These are phyloP conservation scores for Alternaria sp. DNA, from an alignment of 2,329 filamentous ascomycete genomes.

Conservation along the genomic window DNA sequence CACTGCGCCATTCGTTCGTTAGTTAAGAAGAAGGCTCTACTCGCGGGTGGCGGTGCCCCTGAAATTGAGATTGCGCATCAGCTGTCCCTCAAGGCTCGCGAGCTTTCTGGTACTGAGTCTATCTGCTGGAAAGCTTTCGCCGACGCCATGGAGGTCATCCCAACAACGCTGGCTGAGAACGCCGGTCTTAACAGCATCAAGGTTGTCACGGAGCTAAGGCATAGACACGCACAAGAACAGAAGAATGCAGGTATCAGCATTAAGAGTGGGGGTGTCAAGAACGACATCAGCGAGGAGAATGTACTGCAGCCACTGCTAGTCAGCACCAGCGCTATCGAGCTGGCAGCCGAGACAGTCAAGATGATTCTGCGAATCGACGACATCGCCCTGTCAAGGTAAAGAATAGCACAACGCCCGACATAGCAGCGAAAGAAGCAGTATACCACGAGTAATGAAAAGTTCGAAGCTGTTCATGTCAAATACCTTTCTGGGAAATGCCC, in stretches of 20 bases:
- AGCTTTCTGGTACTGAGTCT: constrained; percentile 87
- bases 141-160: constrained; percentile 95
- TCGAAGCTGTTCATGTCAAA: constrained; percentile 9
- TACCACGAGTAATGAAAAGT: constrained; percentile 27
- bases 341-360: constrained; percentile 98
- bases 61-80: constrained; percentile 95
- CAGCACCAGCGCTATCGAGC: constrained; percentile 95
- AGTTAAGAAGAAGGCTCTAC: constrained; percentile 99
- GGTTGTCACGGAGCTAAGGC: constrained; percentile 93
- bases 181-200: constrained; percentile 98
- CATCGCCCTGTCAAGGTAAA: constrained; percentile 62
- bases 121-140: constrained; percentile 99
- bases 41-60: constrained; percentile 93
- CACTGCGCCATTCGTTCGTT: constrained; percentile 97
- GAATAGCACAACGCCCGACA: neutral
- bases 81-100: constrained; percentile 81
- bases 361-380: constrained; percentile 80
- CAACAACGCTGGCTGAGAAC: constrained; percentile 96
- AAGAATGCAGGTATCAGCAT: constrained; percentile 97
- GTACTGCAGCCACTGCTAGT: constrained; percentile 95
- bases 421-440: constrained; percentile 8
- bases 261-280: constrained; percentile 95
- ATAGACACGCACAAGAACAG: constrained; percentile 94
- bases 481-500: neutral
- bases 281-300: constrained; percentile 95